Base-by-base conservation (phyloP, 129 eudicot species). In the Escallonia herrerae region DNA sequence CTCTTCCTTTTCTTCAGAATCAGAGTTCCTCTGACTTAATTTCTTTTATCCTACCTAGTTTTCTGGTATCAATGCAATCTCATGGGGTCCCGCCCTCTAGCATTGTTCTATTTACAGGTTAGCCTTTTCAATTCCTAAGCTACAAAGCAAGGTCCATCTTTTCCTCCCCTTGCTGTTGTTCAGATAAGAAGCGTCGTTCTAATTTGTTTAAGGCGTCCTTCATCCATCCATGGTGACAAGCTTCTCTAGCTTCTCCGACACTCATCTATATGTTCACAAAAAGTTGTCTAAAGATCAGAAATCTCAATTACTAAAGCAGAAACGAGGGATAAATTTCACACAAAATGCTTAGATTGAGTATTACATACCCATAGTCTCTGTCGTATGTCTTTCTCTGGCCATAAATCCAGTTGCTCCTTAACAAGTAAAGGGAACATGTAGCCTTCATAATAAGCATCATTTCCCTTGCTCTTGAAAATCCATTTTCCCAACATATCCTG, bases 321-420 rank as follows among this genome's bases (percentile, higher is more conserved):
- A 4, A 3, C 50, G 33, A 22, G 33, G 33, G 33, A 0, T 22
- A 0, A 22, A 22, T 22, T 22, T 22, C 33, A 22, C 33, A 22
- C 33, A 22, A 22, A 22, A 22, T 22, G 33, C 8, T 53, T 12
- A 3, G 53, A 7, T n/a, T 12, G 50, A 64, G 48, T 2, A 5
- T 60, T 14, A 69, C 66, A 15, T 79, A 84, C 96, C 96, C 96
- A 89, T 52, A 71, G 44, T 76, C 96, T 76, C 68, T 86, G 82
- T 11, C 96, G 90, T 4, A 74, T 76, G 41, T 82, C 81, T 79
- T 89, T 89, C 72, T 89, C 96, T 3, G 94, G 96, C 96, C 96
- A 89, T 0, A 47, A 73, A 15, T 89, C 96, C 14, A 89, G 81
- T 53, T 83, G 82, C 64, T 75, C 84, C 55, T 76, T 67, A 9